Evolutionary conservation across 371 early-diverging fungal genomes (phyloP), one percentile per base, ranked within the genome.

Genomic region (Mortierella polycephala): DNA sequence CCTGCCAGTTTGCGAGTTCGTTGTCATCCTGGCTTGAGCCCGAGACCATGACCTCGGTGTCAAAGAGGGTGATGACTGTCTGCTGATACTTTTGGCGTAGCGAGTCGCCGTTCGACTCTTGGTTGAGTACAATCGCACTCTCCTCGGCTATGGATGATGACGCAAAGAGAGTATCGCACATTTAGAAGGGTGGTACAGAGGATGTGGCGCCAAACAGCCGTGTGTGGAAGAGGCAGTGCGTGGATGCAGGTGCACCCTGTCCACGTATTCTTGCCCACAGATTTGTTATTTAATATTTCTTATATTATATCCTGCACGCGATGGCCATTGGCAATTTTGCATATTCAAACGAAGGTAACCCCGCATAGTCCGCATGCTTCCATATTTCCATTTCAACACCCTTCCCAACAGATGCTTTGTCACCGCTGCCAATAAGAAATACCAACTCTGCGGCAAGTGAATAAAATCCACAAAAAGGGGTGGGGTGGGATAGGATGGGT

Each of bases 1-100:
- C 89, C 49, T 85, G 75, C 89, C 89, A 89, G 14, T 83, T 83
- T 41, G 85, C 54, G 57, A 87, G 85, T 54, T 79, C 80, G 57
- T 79, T 79, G 30, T 79, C 80, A 46, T 62, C 57, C 37, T 73
- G 66, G 30, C 55, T 57, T 39, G 57, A 46, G 18, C 80, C 80
- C 7, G 63, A 79, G 57, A 73, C 80, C 63, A 73, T 56, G 60
- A 65, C 59, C 37, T 79, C 74, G 14, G 80, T 62, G 0, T 79
- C 80, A 45, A 79, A 73, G 47, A 79, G 80, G 1, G 80, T 73
- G 41, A 79, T 63, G 63, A 73, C 70, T 3, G 80, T 73, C 64
- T 79, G 80, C 8, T 65, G 73, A 39, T 63, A 79, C 62, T 79
- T 79, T 62, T 79, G 73, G 14, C 80, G 80, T 16, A 79, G 54